Conservation (phyloP, 352 stramenopile genomes). For the Phytophthora kernoviae region DNA sequence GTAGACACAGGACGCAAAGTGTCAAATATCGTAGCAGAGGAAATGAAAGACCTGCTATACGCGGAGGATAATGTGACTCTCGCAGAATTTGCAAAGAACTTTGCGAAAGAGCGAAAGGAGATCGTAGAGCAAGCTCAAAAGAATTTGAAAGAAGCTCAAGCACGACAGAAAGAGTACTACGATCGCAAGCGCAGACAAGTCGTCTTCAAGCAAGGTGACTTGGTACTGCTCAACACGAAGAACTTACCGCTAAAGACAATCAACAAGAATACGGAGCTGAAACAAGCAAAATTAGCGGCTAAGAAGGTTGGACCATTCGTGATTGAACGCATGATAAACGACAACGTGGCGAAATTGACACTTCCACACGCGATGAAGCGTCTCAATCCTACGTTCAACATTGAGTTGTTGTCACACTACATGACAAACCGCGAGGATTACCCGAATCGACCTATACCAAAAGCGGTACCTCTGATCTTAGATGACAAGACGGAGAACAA, state of each 20-base stretch:
- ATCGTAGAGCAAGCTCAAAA: slow-evolving; percentile 8
- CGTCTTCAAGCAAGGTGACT: background rate
- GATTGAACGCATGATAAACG: background rate
- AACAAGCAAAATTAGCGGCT: slow-evolving; percentile 10
- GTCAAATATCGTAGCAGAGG: no score
- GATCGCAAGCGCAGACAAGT: background rate
- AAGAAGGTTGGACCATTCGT: slow-evolving; percentile 12
- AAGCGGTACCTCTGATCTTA: no score
- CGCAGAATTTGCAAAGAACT: no score
- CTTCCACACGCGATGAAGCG: no score
- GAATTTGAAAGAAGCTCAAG: slow-evolving; percentile 3
- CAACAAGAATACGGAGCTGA: slow-evolving; percentile 9
- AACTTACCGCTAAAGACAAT: slow-evolving; percentile 6
- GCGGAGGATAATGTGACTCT: no score
- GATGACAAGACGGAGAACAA: no score
- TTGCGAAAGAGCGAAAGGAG: slow-evolving; percentile 8
- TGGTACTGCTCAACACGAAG: slow-evolving; percentile 17
- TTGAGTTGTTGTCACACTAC: background rate
- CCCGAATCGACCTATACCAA: no score
- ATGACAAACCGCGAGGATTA: no score
- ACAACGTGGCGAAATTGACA: no score
- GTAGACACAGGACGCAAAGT: slow-evolving; percentile 13
- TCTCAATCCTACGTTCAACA: background rate
- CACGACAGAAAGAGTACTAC: slow-evolving; percentile 10
- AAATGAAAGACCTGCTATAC: no score